Percentiles rank a stretch among this genome's conserved stretches.
phyloP scores from a whole-genome alignment of 352 stramenopile species.

The Phytophthora tubulina region DNA sequence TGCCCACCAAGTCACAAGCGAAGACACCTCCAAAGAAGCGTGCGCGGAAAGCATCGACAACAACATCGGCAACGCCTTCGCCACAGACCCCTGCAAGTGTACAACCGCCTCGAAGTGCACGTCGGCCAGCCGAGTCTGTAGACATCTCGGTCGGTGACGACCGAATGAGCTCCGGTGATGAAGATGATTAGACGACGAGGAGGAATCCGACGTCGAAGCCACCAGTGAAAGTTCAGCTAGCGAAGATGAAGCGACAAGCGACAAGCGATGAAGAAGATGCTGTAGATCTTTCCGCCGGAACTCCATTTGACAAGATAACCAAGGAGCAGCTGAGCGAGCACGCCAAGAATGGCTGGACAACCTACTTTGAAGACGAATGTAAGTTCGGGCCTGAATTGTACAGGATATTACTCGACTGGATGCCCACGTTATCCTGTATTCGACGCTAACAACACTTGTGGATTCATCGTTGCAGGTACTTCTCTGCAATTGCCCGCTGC shows the following conservation, averaged over 20 bases:
- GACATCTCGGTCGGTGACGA: background rate
- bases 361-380: background rate
- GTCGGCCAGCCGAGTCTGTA: background rate
- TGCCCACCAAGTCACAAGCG: background rate
- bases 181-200: background rate
- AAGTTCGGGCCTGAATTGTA: conserved; percentile 6
- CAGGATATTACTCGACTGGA: background rate
- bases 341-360: conserved; percentile 1
- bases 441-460: conserved; percentile 7
- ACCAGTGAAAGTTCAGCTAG: background rate
- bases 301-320: conserved; percentile 12
- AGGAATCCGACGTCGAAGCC: background rate
- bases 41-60: background rate
- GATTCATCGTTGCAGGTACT: background rate
- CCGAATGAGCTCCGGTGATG: background rate
- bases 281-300: conserved; percentile 5
- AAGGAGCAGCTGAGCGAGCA: conserved; percentile 15
- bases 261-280: conserved; percentile 14
- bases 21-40: conserved; percentile 1
- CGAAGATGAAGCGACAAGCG: conserved; percentile 1
- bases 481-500: conserved; percentile 1
- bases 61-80: background rate
- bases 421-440: background rate
- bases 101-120: background rate
- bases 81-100: background rate